Evolutionary conservation across 139 green algal species (phyloP).

Genomic region (Chlorella sp.): DNA sequence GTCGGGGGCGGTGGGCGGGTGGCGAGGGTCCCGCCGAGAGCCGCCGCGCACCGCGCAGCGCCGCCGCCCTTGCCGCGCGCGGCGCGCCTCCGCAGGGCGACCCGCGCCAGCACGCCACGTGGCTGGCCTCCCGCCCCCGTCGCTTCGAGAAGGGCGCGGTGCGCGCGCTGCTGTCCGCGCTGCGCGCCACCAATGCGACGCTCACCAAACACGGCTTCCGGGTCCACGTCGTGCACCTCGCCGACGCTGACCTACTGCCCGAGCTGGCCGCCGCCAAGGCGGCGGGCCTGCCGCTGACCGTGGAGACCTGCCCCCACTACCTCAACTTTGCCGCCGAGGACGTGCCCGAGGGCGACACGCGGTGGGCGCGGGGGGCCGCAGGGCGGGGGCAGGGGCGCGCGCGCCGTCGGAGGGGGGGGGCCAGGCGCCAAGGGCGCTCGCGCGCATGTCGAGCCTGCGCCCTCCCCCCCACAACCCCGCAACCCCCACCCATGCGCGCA

Average conservation of each 20-base stretch:
- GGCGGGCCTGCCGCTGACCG: slow-evolving; percentile 70
- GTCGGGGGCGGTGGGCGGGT: too few species aligned
- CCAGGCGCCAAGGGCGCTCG: too few species aligned
- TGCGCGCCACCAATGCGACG: slow-evolving; percentile 27
- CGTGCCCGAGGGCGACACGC: slow-evolving; percentile 70
- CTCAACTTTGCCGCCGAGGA: slow-evolving; percentile 83
- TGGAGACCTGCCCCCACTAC: slow-evolving; percentile 95
- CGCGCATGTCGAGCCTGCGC: too few species aligned
- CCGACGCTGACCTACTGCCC: slow-evolving; percentile 31
- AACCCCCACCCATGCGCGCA: background rate
- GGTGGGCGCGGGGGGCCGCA: slow-evolving; percentile 46
- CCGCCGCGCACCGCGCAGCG: too few species aligned
- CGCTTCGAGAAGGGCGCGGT: slow-evolving; percentile 77
- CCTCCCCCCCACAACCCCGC: background rate
- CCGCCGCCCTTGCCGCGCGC: too few species aligned
- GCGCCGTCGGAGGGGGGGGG: too few species aligned
- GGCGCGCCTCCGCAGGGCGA: slow-evolving; percentile 53
- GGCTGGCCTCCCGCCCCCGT: slow-evolving; percentile 67
- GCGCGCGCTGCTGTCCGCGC: slow-evolving; percentile 58
- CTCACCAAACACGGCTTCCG: slow-evolving; percentile 11
- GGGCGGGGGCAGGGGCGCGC: too few species aligned
- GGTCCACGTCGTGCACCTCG: slow-evolving; percentile 30
- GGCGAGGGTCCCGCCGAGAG: too few species aligned
- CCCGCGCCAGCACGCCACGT: slow-evolving; percentile 71
- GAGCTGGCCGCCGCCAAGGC: slow-evolving; percentile 40